Percentiles rank a stretch among this genome's conserved stretches.
These are phyloP conservation scores for Penicillium coprophilum DNA, from an alignment of 495 filamentous ascomycete species.

Conservation along the genomic window DNA sequence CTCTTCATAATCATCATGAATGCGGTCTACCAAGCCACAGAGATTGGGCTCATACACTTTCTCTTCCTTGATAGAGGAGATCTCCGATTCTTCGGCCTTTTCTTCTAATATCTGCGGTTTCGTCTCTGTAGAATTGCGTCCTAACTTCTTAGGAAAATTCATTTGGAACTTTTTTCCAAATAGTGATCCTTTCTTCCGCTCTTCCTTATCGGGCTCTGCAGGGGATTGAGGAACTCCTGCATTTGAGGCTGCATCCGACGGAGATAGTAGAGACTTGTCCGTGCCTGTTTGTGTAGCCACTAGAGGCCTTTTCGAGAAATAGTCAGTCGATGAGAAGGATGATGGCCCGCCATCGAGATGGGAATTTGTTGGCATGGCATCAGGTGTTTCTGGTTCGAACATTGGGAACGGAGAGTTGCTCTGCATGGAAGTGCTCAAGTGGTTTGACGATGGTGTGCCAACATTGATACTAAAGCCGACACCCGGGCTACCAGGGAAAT, in stretches of 20 bases:
- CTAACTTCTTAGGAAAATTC: slow-evolving; percentile 83
- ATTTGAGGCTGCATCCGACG: slow-evolving; percentile 48
- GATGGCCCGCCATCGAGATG: slow-evolving; percentile 46
- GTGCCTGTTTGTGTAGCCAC: slow-evolving; percentile 25
- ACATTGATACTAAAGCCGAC: slow-evolving; percentile 58
- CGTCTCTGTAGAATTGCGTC: slow-evolving; percentile 69
- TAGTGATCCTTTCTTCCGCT: slow-evolving; percentile 63
- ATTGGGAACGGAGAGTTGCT: slow-evolving; percentile 27
- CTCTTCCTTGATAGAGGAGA: slow-evolving; percentile 63
- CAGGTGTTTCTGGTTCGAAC: slow-evolving; percentile 27
- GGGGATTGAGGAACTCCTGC: slow-evolving; percentile 56
- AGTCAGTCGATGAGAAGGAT: slow-evolving; percentile 56
- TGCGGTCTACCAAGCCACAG: slow-evolving; percentile 72
- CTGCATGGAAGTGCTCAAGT: slow-evolving; percentile 31
- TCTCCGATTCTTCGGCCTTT: slow-evolving; percentile 76
- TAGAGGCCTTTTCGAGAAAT: slow-evolving; percentile 56
- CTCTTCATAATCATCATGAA: slow-evolving; percentile 77
- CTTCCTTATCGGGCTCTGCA: slow-evolving; percentile 67
- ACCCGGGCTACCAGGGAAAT: slow-evolving; percentile 51
- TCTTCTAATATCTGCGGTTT: slow-evolving; percentile 77
- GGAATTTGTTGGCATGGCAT: slow-evolving; percentile 22
- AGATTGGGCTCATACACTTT: slow-evolving; percentile 83
- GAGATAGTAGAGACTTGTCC: slow-evolving; percentile 44
- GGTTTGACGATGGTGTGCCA: slow-evolving; percentile 26
- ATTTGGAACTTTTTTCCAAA: slow-evolving; percentile 89